These are phyloP conservation scores for Schoenoplectus tabernaemontani DNA, from an alignment of 202 grass and related monocot species.

Conservation along the genomic window DNA sequence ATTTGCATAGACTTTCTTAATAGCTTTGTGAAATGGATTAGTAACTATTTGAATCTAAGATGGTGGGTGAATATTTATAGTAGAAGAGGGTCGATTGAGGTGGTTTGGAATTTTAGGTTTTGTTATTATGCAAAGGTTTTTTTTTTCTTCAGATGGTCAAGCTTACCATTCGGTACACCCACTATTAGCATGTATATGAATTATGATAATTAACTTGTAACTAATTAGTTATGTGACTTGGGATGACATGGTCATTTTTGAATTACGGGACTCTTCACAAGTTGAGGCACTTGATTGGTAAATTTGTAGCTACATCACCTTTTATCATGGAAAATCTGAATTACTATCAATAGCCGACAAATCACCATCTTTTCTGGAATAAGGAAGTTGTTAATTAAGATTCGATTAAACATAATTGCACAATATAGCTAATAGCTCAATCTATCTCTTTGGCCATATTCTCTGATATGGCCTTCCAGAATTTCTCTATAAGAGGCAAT, in stretches of 20 bases:
- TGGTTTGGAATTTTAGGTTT: slow-evolving; percentile 78
- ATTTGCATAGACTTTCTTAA: slow-evolving; percentile 17
- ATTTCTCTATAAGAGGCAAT: background rate
- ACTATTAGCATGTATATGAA: background rate
- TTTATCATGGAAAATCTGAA: background rate
- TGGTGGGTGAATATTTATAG: slow-evolving; percentile 23
- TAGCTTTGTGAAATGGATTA: slow-evolving; percentile 3
- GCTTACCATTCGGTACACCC: slow-evolving; percentile 16
- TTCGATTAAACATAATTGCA: background rate
- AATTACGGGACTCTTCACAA: background rate
- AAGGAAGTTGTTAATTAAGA: background rate
- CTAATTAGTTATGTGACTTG: slow-evolving; percentile 5
- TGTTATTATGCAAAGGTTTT: background rate
- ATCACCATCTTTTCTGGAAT: background rate
- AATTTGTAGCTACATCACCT: background rate
- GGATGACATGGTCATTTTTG: slow-evolving; percentile 4
- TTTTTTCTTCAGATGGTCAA: slow-evolving; percentile 13
- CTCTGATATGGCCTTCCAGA: background rate
- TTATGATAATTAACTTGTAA: slow-evolving; percentile 3
- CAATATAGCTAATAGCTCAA: background rate
- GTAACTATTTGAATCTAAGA: slow-evolving; percentile 9
- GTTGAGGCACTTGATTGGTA: slow-evolving; percentile 7
- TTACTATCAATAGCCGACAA: background rate
- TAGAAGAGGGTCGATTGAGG: slow-evolving; percentile 38
- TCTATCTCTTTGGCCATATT: background rate